Percentiles rank a stretch among this genome's conserved stretches.
Evolutionary conservation across 768 basidiomycete genomes (phyloP).

Genomic region (Tricholomella constricta): DNA sequence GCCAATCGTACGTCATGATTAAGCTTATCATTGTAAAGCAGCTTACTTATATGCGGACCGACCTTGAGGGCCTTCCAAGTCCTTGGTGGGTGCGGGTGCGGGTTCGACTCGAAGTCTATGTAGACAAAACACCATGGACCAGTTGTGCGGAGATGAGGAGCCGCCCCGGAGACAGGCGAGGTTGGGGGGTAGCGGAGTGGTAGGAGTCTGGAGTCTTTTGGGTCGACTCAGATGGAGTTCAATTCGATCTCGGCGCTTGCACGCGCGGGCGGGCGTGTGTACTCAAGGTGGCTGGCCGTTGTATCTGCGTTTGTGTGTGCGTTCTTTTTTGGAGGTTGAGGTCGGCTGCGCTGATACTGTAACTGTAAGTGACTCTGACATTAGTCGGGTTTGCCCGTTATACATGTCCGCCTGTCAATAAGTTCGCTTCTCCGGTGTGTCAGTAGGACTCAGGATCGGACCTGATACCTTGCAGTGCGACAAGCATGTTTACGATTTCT

Average conservation of each 20-base stretch:
- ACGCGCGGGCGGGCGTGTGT: conserved; percentile 48
- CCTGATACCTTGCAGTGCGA: too few species aligned
- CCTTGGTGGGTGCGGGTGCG: conserved; percentile 60
- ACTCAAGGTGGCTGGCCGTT: conserved; percentile 41
- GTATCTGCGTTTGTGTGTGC: not conserved
- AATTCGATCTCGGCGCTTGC: conserved; percentile 58
- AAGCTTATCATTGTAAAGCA: conserved; percentile 45
- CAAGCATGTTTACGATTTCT: too few species aligned
- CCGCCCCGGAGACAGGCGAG: conserved; percentile 68
- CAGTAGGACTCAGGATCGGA: too few species aligned
- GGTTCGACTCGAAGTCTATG: too few species aligned
- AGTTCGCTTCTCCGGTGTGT: too few species aligned
- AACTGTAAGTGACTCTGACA: too few species aligned
- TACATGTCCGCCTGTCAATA: too few species aligned
- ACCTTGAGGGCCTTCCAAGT: conserved; percentile 61
- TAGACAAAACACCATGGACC: conserved; percentile 53
- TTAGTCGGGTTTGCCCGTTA: too few species aligned
- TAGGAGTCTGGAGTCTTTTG: conserved; percentile 33
- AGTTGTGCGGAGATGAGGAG: conserved; percentile 46
- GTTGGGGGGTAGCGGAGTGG: conserved; percentile 62
- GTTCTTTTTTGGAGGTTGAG: too few species aligned
- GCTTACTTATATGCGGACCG: not conserved
- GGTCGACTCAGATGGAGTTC: conserved; percentile 40
- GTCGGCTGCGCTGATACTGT: too few species aligned
- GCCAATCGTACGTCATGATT: conserved; percentile 68